Evolutionary conservation across 495 filamentous ascomycete species (phyloP).

Genomic region (Xanthoparmelia taractica): DNA sequence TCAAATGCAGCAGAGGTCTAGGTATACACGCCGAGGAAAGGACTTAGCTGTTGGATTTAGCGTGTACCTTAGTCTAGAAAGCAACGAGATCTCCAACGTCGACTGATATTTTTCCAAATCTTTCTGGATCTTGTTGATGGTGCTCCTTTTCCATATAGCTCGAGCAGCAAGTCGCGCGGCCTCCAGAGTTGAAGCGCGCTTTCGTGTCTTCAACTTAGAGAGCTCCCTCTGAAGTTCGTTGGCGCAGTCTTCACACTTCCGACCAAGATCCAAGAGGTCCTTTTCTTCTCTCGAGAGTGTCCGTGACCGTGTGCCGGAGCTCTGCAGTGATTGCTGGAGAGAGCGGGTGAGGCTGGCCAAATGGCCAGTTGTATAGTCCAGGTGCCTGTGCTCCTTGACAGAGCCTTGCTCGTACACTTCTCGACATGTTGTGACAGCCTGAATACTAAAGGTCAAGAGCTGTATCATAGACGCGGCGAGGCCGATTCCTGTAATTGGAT

Average conservation of each 20-base stretch:
- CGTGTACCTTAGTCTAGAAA: too few species aligned
- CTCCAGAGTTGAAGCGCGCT: neutral
- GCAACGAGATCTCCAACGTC: too few species aligned
- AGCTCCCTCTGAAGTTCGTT: conserved; percentile 16
- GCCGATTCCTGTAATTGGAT: conserved; percentile 28
- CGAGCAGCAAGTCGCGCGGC: conserved; percentile 8
- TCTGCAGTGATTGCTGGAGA: conserved; percentile 6
- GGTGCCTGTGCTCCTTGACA: neutral
- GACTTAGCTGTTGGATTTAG: too few species aligned
- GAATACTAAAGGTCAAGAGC: conserved; percentile 23
- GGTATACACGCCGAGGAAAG: too few species aligned
- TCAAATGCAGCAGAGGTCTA: too few species aligned
- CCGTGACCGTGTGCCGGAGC: neutral
- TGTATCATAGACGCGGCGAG: conserved; percentile 32
- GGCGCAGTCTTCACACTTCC: conserved; percentile 5
- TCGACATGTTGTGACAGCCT: conserved; percentile 11
- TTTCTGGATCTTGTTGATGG: too few species aligned
- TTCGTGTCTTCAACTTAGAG: neutral
- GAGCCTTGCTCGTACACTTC: conserved; percentile 16
- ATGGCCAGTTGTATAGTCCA: neutral
- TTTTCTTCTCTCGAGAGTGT: conserved; percentile 1
- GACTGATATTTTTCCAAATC: too few species aligned
- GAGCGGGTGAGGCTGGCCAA: conserved; percentile 1
- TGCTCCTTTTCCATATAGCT: conserved; percentile 8
- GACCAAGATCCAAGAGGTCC: conserved; percentile 1